A percentile compares a stretch with the other conserved stretches of the same genome.
Conservation (phyloP, 1,284 basidiomycete genomes). For the Agaricales sp. region DNA sequence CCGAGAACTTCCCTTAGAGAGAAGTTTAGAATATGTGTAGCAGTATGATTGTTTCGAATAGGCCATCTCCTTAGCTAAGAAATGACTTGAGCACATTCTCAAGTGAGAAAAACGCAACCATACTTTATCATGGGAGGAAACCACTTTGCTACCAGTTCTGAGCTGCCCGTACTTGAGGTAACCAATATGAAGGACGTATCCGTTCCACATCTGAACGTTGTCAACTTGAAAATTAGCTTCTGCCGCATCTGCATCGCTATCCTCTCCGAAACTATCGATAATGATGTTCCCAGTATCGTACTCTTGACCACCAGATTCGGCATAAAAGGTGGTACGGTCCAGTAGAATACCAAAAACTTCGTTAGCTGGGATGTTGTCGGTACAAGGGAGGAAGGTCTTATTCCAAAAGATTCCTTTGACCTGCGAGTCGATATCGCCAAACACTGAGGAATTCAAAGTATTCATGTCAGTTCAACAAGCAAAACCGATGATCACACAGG, state of each 20-base stretch:
- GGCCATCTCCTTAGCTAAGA: constrained; percentile 84
- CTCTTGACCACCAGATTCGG: constrained; percentile 96
- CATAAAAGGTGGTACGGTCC: constrained; percentile 96
- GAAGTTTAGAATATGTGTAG: constrained; percentile 97
- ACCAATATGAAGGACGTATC: constrained; percentile 24
- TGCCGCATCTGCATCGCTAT: not conserved
- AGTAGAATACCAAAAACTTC: constrained; percentile 80
- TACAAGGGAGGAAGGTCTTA: constrained; percentile 68
- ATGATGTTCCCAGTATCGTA: constrained; percentile 93
- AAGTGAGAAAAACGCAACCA: constrained; percentile 26
- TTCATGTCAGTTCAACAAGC: not conserved
- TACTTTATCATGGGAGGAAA: constrained; percentile 60
- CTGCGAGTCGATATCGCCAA: constrained; percentile 66
- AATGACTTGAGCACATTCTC: constrained; percentile 11
- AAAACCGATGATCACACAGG: not conserved
- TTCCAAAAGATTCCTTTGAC: constrained; percentile 85
- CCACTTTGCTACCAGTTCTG: constrained; percentile 29
- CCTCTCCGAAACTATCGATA: constrained; percentile 84
- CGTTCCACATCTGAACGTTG: constrained; percentile 73
- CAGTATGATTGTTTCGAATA: constrained; percentile 96
- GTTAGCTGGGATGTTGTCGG: constrained; percentile 51
- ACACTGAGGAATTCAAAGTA: constrained; percentile 29
- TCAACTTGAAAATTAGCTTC: constrained; percentile 88
- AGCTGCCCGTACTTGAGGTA: constrained; percentile 26
- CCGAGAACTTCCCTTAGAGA: constrained; percentile 88